Evolutionary conservation across 1,284 basidiomycete species (phyloP), one percentile per base, ranked within the genome.

Genomic region (Trametes hirsuta): DNA sequence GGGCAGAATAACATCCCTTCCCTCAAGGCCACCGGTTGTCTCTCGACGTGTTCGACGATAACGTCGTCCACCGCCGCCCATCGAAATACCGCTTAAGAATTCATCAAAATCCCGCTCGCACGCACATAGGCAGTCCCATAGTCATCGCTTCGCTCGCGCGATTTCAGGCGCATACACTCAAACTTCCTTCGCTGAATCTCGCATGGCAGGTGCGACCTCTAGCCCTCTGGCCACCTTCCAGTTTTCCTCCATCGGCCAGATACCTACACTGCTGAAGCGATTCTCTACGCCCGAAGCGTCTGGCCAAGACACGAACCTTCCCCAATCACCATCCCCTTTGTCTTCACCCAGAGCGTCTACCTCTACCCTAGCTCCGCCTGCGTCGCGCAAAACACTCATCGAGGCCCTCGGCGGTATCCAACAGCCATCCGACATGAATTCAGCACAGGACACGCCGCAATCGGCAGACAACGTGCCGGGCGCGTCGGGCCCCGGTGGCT

Each of bases 201-300:
- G 39, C 18, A 62, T 62, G 65, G 12, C 45, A 40, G 55, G 48
- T 44, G 34, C 49, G 9, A 9, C 48, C 10, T 40, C 59, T 3
- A 53, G 21, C 34, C 46, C 62, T 10, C 56, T 70, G 34, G 39
- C 61, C 12, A 57, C 37, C 47, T 70, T 71, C 53, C 64, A 55
- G 21, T 71, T 70, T 51, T 50, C 42, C 18, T 59, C 48, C 15
- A 71, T 71, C 35, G 70, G 70, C 6, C 58, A 67, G 46, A 47
- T 47, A 6, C 68, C 70, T 18, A 18, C 65, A 2, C 61, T 71
- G 14, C 44, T 69, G 30, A 59, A 53, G 6, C 66, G 70, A 18
- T 21, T 58, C 15, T 68, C 53, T 47, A 54, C 36, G 12, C 40
- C 48, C 11, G 48, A 59, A 35, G 44, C 53, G 9, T 15, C 45